A percentile compares a stretch with the other conserved stretches of the same genome.
phyloP scores from a whole-genome alignment of 805 yeast species.

The Candida awuae region DNA sequence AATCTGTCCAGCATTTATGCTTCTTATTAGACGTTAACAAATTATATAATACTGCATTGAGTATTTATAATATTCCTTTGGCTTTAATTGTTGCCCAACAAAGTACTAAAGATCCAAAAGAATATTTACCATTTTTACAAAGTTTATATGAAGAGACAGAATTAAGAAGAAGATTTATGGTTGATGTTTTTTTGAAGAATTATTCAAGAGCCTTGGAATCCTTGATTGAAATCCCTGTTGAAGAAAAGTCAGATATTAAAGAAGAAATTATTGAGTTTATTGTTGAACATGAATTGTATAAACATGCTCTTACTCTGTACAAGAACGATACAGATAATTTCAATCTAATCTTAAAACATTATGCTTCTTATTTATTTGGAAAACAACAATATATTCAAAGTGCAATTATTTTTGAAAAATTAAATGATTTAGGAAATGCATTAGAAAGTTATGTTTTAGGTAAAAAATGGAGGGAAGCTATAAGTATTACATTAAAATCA shows the following conservation, averaged over 20 bases:
- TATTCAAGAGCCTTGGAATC: conserved; percentile 61
- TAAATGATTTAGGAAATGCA: conserved; percentile 51
- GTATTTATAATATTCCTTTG: conserved; percentile 73
- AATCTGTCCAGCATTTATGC: conserved; percentile 73
- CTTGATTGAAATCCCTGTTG: conserved; percentile 42
- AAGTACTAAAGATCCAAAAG: conserved; percentile 96
- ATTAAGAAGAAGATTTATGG: conserved; percentile 60
- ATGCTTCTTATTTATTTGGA: conserved; percentile 54
- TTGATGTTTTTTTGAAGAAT: conserved; percentile 71
- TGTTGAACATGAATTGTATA: conserved; percentile 59
- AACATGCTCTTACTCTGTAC: conserved; percentile 56
- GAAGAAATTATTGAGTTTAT: conserved; percentile 64
- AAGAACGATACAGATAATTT: conserved; percentile 49
- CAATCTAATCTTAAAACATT: conserved; percentile 44
- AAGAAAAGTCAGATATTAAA: conserved; percentile 28
- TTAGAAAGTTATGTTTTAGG: conserved; percentile 61
- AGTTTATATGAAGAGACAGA: conserved; percentile 60
- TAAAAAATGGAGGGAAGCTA: conserved; percentile 80
- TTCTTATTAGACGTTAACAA: conserved; percentile 84
- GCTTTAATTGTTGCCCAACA: conserved; percentile 86
- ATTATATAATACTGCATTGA: conserved; percentile 71
- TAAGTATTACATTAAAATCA: conserved; percentile 45
- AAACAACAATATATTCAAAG: conserved; percentile 62
- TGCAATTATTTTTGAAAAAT: conserved; percentile 67
- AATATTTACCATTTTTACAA: conserved; percentile 87